These are phyloP conservation scores for Tylopilus sp. DNA, from an alignment of 768 basidiomycete genomes.

Conservation along the genomic window DNA sequence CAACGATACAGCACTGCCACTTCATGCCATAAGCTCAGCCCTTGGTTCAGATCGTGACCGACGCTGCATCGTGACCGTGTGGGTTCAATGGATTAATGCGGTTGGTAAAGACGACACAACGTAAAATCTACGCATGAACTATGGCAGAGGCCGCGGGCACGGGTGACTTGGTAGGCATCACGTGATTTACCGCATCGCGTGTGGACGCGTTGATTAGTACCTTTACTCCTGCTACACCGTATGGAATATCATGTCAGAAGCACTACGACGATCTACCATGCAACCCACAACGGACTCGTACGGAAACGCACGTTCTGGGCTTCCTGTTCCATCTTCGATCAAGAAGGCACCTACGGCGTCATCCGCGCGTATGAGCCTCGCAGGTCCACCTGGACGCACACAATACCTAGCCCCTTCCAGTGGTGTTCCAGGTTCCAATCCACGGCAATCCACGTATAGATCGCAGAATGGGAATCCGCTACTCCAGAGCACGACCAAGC, in stretches of 20 bases:
- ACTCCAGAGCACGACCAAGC: constrained; percentile 65
- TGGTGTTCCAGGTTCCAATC: constrained; percentile 44
- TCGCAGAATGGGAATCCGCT: constrained; percentile 69
- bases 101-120: no score
- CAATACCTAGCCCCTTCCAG: constrained; percentile 40
- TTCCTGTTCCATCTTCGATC: constrained; percentile 71
- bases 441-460: constrained; percentile 65
- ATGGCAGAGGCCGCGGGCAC: no score
- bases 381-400: constrained; percentile 67
- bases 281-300: constrained; percentile 50
- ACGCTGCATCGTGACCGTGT: no score
- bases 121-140: no score
- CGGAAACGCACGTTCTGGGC: constrained; percentile 53
- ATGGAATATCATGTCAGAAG: constrained; percentile 38
- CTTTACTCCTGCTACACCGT: not conserved
- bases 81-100: no score
- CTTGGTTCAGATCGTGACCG: no score
- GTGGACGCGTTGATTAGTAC: not conserved
- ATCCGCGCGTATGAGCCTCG: constrained; percentile 63
- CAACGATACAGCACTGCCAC: not conserved
- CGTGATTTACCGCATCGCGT: constrained; percentile 13
- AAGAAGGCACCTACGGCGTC: constrained; percentile 57
- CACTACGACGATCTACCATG: constrained; percentile 55
- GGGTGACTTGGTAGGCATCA: constrained; percentile 10
- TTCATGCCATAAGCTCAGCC: not conserved